Percentiles rank a stretch among this genome's conserved stretches.
phyloP scores from a whole-genome alignment of 331 rosid species.

The Quercus phellos region DNA sequence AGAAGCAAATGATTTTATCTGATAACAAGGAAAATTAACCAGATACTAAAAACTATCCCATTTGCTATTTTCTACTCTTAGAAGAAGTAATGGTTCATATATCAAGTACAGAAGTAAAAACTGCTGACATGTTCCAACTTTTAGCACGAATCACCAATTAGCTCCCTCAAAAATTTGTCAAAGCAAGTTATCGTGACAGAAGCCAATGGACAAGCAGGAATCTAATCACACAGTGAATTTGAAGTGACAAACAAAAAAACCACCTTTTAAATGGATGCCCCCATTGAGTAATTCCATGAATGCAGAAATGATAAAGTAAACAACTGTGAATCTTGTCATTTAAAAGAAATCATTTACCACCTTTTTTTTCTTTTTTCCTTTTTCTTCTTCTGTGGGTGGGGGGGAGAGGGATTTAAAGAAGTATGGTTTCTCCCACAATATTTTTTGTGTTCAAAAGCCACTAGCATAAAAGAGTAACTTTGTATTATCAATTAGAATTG shows the following conservation, averaged over 20 bases:
- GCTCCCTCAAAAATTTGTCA: too few relatives aligned
- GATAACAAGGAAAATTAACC: not conserved
- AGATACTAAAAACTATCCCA: not conserved
- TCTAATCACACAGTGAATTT: too few relatives aligned
- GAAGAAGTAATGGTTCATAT: too few relatives aligned
- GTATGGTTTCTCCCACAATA: not conserved
- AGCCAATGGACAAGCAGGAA: too few relatives aligned
- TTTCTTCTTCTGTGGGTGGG: not conserved
- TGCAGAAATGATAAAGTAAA: not conserved
- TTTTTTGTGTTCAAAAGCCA: not conserved
- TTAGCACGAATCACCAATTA: too few relatives aligned
- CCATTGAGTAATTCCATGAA: not conserved
- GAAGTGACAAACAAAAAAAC: too few relatives aligned
- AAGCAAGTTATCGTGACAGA: too few relatives aligned
- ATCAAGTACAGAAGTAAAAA: too few relatives aligned
- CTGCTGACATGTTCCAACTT: too few relatives aligned
- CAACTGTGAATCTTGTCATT: not conserved
- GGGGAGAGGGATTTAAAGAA: not conserved
- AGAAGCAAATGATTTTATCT: not conserved
- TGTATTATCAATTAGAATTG: not conserved
- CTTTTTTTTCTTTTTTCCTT: too few relatives aligned
- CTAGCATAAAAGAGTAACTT: not conserved
- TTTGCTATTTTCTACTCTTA: not conserved
- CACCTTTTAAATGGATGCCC: not conserved
- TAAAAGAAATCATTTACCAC: not conserved